Conservation (phyloP, 2,329 filamentous ascomycete genomes). For the Colletotrichum sansevieriae region DNA sequence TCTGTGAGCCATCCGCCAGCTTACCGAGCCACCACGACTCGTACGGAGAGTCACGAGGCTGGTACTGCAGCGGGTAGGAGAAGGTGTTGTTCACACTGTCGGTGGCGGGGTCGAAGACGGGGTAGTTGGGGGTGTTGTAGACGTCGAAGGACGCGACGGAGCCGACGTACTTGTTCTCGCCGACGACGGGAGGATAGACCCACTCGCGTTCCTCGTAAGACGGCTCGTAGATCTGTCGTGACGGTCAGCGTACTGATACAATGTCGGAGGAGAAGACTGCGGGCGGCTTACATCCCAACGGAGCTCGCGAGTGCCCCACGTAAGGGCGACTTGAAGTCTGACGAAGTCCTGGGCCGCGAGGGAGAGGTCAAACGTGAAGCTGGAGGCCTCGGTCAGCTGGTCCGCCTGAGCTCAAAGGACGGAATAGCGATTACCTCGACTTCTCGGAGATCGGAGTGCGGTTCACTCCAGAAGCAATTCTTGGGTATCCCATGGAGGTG, state of each 20-base stretch:
- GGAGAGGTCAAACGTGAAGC: slow-evolving; percentile 45
- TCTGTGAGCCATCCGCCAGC: slow-evolving; percentile 56
- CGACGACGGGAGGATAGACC: slow-evolving; percentile 56
- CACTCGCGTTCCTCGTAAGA: slow-evolving; percentile 56
- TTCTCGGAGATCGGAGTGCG: slow-evolving; percentile 25
- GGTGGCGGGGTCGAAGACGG: slow-evolving; percentile 49
- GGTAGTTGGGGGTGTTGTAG: slow-evolving; percentile 34
- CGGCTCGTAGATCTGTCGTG: slow-evolving; percentile 51
- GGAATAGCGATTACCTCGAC: slow-evolving; percentile 7
- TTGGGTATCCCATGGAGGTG: slow-evolving; percentile 28
- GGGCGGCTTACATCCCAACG: slow-evolving; percentile 45
- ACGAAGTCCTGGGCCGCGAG: slow-evolving; percentile 46
- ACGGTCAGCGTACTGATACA: background rate
- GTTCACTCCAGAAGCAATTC: slow-evolving; percentile 28
- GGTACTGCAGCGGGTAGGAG: slow-evolving; percentile 53
- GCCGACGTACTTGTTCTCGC: slow-evolving; percentile 56
- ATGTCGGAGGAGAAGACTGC: background rate
- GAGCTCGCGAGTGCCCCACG: slow-evolving; percentile 47
- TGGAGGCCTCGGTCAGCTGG: background rate
- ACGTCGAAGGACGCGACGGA: slow-evolving; percentile 52
- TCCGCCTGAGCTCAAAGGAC: too few relatives aligned
- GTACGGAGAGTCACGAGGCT: slow-evolving; percentile 50
- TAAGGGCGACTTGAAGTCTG: slow-evolving; percentile 42
- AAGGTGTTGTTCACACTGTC: slow-evolving; percentile 55
- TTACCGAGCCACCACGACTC: slow-evolving; percentile 59